Conservation (phyloP, 1,284 basidiomycete species). For the Takashimella tepidaria region DNA sequence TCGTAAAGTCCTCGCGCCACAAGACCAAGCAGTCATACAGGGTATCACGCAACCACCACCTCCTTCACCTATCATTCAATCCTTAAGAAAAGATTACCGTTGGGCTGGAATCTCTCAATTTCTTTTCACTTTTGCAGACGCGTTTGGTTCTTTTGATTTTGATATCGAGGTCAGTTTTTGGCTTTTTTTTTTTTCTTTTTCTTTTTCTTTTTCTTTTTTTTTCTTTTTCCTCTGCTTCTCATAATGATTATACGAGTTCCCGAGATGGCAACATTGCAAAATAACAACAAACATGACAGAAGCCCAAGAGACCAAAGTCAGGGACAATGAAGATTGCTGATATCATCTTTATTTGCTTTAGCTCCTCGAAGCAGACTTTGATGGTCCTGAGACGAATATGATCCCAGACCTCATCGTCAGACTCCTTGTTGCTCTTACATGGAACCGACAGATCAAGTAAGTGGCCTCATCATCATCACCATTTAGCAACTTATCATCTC, state of each 20-base stretch:
- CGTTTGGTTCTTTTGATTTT: slow-evolving; percentile 43
- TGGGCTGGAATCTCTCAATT: slow-evolving; percentile 48
- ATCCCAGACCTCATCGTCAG: slow-evolving; percentile 49
- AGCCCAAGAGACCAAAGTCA: too few species aligned
- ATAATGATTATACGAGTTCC: neutral
- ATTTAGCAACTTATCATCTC: too few species aligned
- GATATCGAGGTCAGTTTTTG: slow-evolving; percentile 40
- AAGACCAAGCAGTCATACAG: slow-evolving; percentile 3
- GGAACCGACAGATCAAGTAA: slow-evolving; percentile 51
- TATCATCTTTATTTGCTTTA: slow-evolving; percentile 13
- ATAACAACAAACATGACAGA: too few species aligned
- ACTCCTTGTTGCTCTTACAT: slow-evolving; percentile 51
- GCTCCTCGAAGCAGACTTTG: slow-evolving; percentile 51
- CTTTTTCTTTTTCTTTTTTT: neutral
- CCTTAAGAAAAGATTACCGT: slow-evolving; percentile 43
- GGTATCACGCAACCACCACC: slow-evolving; percentile 30
- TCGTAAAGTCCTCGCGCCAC: slow-evolving; percentile 17
- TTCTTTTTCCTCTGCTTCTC: neutral
- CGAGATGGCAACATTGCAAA: too few species aligned
- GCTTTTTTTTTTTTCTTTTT: too few species aligned
- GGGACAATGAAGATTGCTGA: neutral
- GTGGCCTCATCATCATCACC: slow-evolving; percentile 12
- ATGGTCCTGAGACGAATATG: slow-evolving; percentile 46
- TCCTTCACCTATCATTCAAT: slow-evolving; percentile 41
- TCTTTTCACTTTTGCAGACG: slow-evolving; percentile 45